Percentiles rank a stretch among this genome's conserved stretches.
phyloP scores from a whole-genome alignment of 768 basidiomycete species.

The Lactifluus echinatus region DNA sequence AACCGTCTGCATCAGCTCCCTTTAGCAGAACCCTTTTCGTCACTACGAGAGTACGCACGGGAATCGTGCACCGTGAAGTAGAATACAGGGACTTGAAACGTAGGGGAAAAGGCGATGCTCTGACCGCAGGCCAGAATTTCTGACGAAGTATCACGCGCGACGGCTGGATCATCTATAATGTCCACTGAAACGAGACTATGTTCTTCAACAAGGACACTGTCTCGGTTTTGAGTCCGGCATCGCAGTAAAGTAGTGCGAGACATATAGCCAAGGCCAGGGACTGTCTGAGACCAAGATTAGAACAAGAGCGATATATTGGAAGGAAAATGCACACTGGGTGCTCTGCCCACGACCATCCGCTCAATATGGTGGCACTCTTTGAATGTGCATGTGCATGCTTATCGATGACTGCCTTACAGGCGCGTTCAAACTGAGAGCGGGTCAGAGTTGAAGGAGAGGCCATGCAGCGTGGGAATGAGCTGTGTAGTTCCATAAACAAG shows the following conservation, averaged over 20 bases:
- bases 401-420: constrained; percentile 44
- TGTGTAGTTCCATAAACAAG: constrained; percentile 46
- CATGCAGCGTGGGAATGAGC: constrained; percentile 22
- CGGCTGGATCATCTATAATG: constrained; percentile 24
- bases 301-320: not conserved
- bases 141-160: constrained; percentile 31
- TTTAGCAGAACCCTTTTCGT: constrained; percentile 8
- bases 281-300: constrained; percentile 20
- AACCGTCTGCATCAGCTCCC: constrained; percentile 43
- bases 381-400: constrained; percentile 20
- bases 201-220: not conserved
- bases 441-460: constrained; percentile 38
- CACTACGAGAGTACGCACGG: constrained; percentile 42
- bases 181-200: constrained; percentile 17
- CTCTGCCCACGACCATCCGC: constrained; percentile 56
- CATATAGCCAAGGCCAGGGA: constrained; percentile 27
- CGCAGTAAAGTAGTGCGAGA: constrained; percentile 22
- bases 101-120: constrained; percentile 67
- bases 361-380: constrained; percentile 11
- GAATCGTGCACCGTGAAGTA: constrained; percentile 66
- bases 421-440: constrained; percentile 50
- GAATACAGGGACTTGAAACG: constrained; percentile 75
- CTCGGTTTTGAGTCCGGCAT: not conserved
- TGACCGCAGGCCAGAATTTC: constrained; percentile 42
- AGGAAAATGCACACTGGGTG: constrained; percentile 39